Percentiles rank a stretch among this genome's conserved stretches.
These are phyloP conservation scores for Tillandsia leiboldiana DNA, from an alignment of 176 grass and related monocot genomes.

Conservation along the genomic window DNA sequence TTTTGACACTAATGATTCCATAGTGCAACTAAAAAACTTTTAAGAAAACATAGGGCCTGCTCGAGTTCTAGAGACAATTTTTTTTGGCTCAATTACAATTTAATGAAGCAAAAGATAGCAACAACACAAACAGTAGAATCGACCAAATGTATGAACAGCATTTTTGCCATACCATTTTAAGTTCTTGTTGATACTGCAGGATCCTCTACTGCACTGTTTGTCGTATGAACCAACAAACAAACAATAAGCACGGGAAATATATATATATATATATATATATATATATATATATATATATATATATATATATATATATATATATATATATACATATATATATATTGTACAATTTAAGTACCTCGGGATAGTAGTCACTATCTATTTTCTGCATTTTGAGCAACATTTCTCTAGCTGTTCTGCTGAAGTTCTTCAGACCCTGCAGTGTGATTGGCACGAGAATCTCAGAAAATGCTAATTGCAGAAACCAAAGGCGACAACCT, in stretches of 20 bases:
- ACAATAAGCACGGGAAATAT: too few species aligned
- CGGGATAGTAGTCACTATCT: slow-evolving; percentile 88
- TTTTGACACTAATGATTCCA: too few species aligned
- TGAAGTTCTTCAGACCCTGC: slow-evolving; percentile 89
- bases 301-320: too few species aligned
- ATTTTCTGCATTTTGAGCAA: slow-evolving; percentile 82
- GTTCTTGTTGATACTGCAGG: slow-evolving; percentile 73
- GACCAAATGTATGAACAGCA: neutral
- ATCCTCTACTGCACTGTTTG: slow-evolving; percentile 20
- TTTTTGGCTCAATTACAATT: neutral
- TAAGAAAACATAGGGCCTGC: too few species aligned
- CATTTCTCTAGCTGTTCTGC: slow-evolving; percentile 82
- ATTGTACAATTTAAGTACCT: slow-evolving; percentile 31
- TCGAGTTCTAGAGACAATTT: too few species aligned
- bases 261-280: too few species aligned
- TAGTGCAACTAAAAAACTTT: too few species aligned
- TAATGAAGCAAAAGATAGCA: neutral
- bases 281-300: too few species aligned
- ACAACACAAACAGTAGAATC: slow-evolving; percentile 16
- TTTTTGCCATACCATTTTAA: slow-evolving; percentile 52
- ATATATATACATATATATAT: neutral
- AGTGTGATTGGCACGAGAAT: slow-evolving; percentile 10
- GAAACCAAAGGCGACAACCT: too few species aligned
- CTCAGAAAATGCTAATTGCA: neutral
- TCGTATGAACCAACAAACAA: too few species aligned